These are phyloP conservation scores for Tilletia caries DNA, from an alignment of 1,284 basidiomycete genomes.

Conservation along the genomic window DNA sequence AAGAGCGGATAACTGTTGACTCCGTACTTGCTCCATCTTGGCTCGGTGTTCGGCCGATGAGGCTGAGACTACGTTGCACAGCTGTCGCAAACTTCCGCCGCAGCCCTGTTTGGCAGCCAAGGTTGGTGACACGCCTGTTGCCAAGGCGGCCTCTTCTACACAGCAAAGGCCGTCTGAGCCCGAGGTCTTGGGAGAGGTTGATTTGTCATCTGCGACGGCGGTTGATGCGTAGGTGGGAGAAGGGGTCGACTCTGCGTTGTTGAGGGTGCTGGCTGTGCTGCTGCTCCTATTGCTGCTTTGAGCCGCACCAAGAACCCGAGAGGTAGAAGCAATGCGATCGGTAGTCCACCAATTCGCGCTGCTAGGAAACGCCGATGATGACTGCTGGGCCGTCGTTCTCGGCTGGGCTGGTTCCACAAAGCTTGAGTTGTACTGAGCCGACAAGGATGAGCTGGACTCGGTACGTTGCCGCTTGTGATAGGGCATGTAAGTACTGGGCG, in stretches of 20 bases:
- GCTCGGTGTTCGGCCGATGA: neutral
- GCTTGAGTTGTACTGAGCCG: no score
- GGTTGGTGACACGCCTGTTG: neutral
- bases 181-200: neutral
- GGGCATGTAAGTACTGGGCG: no score
- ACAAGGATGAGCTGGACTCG: neutral
- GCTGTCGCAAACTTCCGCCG: neutral
- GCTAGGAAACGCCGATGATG: neutral
- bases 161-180: neutral
- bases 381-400: neutral
- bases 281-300: neutral
- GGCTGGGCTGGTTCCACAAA: no score
- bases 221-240: no score
- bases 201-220: neutral
- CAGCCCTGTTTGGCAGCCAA: neutral
- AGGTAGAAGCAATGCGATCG: no score
- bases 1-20: neutral
- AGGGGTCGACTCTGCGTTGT: neutral
- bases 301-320: no score
- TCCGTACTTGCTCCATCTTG: neutral
- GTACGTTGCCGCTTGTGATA: neutral
- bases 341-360: neutral
- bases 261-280: neutral
- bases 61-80: neutral
- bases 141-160: neutral